Evolutionary conservation across 2,329 filamentous ascomycete species (phyloP).

Genomic region (Clonostachys byssicola): DNA sequence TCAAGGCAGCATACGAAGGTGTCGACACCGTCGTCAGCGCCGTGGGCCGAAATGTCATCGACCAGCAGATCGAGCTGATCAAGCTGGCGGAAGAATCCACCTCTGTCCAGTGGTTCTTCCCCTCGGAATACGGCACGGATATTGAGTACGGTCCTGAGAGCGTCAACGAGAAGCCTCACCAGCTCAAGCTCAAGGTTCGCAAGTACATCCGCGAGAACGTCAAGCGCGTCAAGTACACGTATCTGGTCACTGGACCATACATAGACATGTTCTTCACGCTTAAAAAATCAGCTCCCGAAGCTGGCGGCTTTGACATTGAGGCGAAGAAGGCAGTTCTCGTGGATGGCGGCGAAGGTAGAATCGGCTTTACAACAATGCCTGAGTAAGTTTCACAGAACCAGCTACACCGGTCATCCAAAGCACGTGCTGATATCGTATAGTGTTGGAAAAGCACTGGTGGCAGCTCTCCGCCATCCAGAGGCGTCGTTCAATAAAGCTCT

Average conservation of each 20-base stretch:
- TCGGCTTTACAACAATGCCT: background rate
- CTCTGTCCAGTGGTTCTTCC: conserved; percentile 59
- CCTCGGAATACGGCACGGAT: conserved; percentile 65
- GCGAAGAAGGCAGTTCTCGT: background rate
- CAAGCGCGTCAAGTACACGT: background rate
- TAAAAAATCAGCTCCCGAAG: background rate
- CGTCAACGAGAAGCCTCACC: conserved; percentile 60
- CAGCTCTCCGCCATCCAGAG: background rate
- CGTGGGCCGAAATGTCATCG: conserved; percentile 59
- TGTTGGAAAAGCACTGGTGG: too few species aligned
- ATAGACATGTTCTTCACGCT: background rate
- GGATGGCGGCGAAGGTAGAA: background rate
- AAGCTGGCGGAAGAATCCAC: conserved; percentile 48
- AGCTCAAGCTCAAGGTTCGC: conserved; percentile 66
- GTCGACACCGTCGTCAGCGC: conserved; percentile 64
- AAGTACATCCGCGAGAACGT: background rate
- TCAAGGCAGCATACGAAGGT: conserved; percentile 54
- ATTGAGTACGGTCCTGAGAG: conserved; percentile 57
- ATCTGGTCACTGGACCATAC: background rate
- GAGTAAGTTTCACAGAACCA: background rate
- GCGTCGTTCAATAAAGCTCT: background rate
- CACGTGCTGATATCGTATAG: too few species aligned
- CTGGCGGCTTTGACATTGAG: background rate
- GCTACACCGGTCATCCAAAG: too few species aligned
- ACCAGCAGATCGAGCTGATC: conserved; percentile 58